Evolutionary conservation across 2,329 filamentous ascomycete species (phyloP).

Genomic region (Clarireedia monteithiana): DNA sequence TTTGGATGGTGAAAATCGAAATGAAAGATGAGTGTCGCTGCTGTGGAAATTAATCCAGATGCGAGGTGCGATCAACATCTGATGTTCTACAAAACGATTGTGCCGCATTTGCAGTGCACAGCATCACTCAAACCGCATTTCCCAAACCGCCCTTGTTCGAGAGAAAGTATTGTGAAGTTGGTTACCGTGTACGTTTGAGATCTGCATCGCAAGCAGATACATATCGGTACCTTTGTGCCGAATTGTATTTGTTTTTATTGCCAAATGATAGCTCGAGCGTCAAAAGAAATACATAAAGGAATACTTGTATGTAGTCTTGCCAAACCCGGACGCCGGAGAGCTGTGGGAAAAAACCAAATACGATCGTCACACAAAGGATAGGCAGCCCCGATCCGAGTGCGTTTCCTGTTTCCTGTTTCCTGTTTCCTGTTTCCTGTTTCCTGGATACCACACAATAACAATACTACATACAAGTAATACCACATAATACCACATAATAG

Average conservation of each 20-base stretch:
- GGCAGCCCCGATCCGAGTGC: neutral
- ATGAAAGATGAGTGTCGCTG: too few relatives aligned
- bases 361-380: conserved; percentile 4
- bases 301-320: neutral
- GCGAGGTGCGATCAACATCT: too few relatives aligned
- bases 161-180: too few relatives aligned
- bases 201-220: neutral
- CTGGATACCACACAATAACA: conserved; percentile 5
- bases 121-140: too few relatives aligned
- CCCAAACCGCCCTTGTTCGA: too few relatives aligned
- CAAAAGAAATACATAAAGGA: neutral
- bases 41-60: too few relatives aligned
- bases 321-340: neutral
- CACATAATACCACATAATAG: neutral
- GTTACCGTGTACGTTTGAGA: neutral
- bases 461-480: too few relatives aligned
- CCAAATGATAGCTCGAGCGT: neutral
- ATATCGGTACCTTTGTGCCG: neutral
- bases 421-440: conserved; percentile 2
- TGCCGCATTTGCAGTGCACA: too few relatives aligned
- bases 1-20: too few relatives aligned
- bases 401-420: too few relatives aligned
- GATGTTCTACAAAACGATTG: neutral
- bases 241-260: neutral
- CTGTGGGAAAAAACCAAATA: neutral